Conservation (phyloP, 1,284 basidiomycete genomes). For the Tylopilus sp. region DNA sequence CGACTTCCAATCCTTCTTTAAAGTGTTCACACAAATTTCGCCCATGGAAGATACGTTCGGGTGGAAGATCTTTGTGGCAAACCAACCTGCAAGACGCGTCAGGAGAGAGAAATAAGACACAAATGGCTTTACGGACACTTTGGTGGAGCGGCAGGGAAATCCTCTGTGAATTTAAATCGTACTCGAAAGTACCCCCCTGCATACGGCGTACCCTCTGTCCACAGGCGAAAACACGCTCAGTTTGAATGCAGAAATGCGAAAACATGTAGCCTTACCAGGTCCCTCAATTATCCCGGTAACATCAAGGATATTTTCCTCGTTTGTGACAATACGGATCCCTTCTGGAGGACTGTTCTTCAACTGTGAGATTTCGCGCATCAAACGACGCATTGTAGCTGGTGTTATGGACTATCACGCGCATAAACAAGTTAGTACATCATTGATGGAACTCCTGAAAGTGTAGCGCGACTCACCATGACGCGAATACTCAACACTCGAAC, state of each 20-base stretch:
- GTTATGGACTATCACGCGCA: constrained; percentile 38
- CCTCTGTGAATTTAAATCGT: constrained; percentile 82
- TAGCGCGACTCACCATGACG: constrained; percentile 26
- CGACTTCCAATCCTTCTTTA: constrained; percentile 96
- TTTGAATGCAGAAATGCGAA: constrained; percentile 10
- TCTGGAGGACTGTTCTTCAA: constrained; percentile 80
- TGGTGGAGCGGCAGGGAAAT: constrained; percentile 87
- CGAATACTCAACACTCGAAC: constrained; percentile 2
- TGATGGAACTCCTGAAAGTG: background rate
- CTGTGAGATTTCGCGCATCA: constrained; percentile 81
- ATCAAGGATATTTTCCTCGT: constrained; percentile 82
- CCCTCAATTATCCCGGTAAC: constrained; percentile 77
- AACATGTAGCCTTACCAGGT: constrained; percentile 52
- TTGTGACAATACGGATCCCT: constrained; percentile 80
- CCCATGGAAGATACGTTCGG: constrained; percentile 88
- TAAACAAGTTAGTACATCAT: background rate
- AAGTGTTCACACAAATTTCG: constrained; percentile 95
- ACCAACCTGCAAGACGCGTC: constrained; percentile 58
- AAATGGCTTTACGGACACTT: constrained; percentile 63
- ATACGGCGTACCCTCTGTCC: constrained; percentile 84
- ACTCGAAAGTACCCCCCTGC: constrained; percentile 88
- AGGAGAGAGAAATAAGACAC: background rate
- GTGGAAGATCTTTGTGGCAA: constrained; percentile 93
- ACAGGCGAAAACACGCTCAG: constrained; percentile 14
- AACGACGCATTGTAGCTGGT: constrained; percentile 62